These are phyloP conservation scores for Zygosaccharomyces gambellarensis DNA, from an alignment of 805 yeast species.

Conservation along the genomic window DNA sequence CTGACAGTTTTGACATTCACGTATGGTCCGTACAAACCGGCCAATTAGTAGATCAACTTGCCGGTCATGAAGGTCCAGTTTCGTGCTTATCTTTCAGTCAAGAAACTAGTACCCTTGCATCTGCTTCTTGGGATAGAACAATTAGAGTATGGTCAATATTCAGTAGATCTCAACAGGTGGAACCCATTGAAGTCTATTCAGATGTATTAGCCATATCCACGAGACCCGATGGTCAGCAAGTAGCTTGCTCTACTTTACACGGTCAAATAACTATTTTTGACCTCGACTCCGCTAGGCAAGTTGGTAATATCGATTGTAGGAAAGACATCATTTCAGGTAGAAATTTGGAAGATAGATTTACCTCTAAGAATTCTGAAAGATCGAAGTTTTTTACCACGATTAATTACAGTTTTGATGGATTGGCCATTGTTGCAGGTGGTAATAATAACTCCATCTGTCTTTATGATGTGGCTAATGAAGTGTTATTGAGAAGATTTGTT, in stretches of 20 bases:
- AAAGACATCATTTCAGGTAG: constrained; percentile 86
- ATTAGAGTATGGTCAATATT: constrained; percentile 90
- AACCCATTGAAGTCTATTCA: constrained; percentile 79
- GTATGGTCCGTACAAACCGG: constrained; percentile 98
- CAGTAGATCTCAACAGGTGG: constrained; percentile 79
- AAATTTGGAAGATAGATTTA: constrained; percentile 73
- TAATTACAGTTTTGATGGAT: constrained; percentile 85
- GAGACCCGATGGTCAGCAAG: constrained; percentile 89
- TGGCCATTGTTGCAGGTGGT: constrained; percentile 86
- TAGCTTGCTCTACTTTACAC: constrained; percentile 83
- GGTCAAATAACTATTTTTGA: constrained; percentile 86
- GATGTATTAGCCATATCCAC: constrained; percentile 80
- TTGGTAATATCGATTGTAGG: constrained; percentile 78
- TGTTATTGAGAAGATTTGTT: constrained; percentile 70
- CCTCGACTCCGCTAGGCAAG: constrained; percentile 72
- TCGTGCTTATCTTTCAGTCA: constrained; percentile 80
- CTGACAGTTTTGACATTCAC: constrained; percentile 83
- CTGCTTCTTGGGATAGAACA: constrained; percentile 96
- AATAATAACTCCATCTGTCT: constrained; percentile 86
- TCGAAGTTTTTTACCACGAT: constrained; percentile 79
- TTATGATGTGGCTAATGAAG: constrained; percentile 86
- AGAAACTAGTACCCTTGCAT: constrained; percentile 72
- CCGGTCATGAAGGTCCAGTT: constrained; percentile 96
- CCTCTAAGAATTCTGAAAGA: constrained; percentile 73
- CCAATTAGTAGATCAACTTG: constrained; percentile 76